A percentile compares a stretch with the other conserved stretches of the same genome.
Conservation (phyloP, 768 basidiomycete genomes). For the Termitomyces sp. region DNA sequence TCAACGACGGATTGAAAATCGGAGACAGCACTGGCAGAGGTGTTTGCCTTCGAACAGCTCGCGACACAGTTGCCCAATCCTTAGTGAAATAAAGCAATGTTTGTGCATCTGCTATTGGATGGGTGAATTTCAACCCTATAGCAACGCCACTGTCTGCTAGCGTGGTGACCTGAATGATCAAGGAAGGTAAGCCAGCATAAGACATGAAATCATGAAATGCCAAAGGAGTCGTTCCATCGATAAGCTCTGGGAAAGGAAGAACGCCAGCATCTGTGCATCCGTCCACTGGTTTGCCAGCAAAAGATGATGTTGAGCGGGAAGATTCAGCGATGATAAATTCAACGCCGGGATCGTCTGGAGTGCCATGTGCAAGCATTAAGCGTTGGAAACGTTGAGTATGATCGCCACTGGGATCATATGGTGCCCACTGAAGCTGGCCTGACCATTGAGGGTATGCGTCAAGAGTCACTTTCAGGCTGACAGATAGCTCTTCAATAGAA, state of each 20-base stretch:
- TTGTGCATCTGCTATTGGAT: conserved; percentile 32
- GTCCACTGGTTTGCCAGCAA: conserved; percentile 12
- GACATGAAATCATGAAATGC: conserved; percentile 18
- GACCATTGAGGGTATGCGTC: conserved; percentile 26
- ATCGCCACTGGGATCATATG: conserved; percentile 9
- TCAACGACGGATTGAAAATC: conserved; percentile 22
- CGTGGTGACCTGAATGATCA: conserved; percentile 29
- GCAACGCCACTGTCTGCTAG: conserved; percentile 24
- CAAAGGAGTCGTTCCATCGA: conserved; percentile 19
- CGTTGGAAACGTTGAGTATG: conserved; percentile 25
- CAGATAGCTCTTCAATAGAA: conserved; percentile 3
- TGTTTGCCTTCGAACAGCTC: conserved; percentile 12
- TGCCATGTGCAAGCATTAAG: conserved; percentile 21
- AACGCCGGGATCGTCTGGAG: conserved; percentile 22
- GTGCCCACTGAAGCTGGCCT: conserved; percentile 22
- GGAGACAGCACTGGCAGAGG: conserved; percentile 15
- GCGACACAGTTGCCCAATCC: conserved; percentile 28
- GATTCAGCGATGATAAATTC: conserved; percentile 22
- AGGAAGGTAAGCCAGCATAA: conserved; percentile 21
- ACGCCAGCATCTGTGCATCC: conserved; percentile 9
- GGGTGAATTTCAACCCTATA: conserved; percentile 27
- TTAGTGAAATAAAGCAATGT: conserved; percentile 26
- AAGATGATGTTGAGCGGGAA: conserved; percentile 7
- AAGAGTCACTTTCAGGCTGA: conserved; percentile 18
- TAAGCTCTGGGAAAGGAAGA: conserved; percentile 9